Evolutionary conservation across 306 rosid species (phyloP).

Genomic region (Betula pendula): DNA sequence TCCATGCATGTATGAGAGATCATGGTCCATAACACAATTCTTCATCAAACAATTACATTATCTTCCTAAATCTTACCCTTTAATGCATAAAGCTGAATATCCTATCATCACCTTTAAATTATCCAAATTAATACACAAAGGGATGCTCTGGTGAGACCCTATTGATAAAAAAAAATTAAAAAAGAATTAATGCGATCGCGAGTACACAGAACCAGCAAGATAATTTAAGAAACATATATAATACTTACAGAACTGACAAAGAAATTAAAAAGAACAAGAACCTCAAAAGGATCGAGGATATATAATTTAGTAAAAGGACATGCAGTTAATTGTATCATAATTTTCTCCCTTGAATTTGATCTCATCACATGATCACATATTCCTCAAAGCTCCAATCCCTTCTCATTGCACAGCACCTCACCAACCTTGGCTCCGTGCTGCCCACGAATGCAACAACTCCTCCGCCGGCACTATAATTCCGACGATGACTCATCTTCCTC

Average conservation of each 20-base stretch:
- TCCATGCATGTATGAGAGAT: too few species aligned
- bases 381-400: slow-evolving; percentile 92
- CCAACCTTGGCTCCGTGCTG: slow-evolving; percentile 44
- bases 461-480: slow-evolving; percentile 30
- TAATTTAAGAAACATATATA: background rate
- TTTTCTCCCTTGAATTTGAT: slow-evolving; percentile 27
- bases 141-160: too few species aligned
- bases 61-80: too few species aligned
- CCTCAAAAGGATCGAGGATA: background rate
- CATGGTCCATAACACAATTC: too few species aligned
- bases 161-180: background rate
- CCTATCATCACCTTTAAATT: too few species aligned
- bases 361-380: slow-evolving; percentile 29
- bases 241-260: background rate
- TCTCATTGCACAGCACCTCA: slow-evolving; percentile 79
- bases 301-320: background rate
- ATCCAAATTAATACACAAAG: too few species aligned
- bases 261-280: background rate
- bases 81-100: too few species aligned
- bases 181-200: too few species aligned
- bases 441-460: slow-evolving; percentile 30
- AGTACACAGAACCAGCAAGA: background rate
- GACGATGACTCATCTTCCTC: slow-evolving; percentile 37
- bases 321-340: too few species aligned
- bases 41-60: too few species aligned